phyloP scores from a whole-genome alignment of 345 rosid genomes.

The Trapa incisa region DNA sequence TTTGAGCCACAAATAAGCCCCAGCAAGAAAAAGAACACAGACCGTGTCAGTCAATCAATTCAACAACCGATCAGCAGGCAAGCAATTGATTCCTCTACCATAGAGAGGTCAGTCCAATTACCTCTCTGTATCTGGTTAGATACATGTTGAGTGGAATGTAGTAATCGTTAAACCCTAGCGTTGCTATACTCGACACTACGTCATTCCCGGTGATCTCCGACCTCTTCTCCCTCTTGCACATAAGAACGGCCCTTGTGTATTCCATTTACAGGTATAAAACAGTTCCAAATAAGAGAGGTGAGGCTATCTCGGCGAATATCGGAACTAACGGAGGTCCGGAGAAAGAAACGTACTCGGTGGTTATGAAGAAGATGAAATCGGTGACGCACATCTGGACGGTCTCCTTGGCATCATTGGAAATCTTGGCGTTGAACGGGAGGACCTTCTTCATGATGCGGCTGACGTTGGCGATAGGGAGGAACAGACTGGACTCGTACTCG shows the following conservation, averaged over 20 bases:
- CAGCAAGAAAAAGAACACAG: background rate
- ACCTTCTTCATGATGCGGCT: constrained; percentile 95
- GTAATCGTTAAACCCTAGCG: constrained; percentile 92
- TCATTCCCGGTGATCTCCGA: constrained; percentile 94
- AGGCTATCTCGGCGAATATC: too few relatives aligned
- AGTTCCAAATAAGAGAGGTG: background rate
- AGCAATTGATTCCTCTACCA: too few relatives aligned
- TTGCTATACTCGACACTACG: constrained; percentile 93
- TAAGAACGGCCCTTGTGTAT: constrained; percentile 11
- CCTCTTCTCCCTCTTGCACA: constrained; percentile 46
- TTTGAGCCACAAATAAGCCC: constrained; percentile 6
- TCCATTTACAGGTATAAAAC: background rate
- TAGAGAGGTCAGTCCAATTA: constrained; percentile 9
- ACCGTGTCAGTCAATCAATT: constrained; percentile 1
- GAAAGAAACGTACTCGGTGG: constrained; percentile 67
- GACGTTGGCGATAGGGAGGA: constrained; percentile 84
- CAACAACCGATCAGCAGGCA: too few relatives aligned
- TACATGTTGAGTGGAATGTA: constrained; percentile 79
- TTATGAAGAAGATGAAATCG: constrained; percentile 90
- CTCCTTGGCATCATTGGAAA: constrained; percentile 89
- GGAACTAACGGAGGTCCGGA: background rate
- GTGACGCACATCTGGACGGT: constrained; percentile 94
- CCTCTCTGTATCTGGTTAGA: constrained; percentile 79
- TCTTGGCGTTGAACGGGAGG: constrained; percentile 84
- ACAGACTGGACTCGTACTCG: constrained; percentile 56